phyloP scores from a whole-genome alignment of 2,329 filamentous ascomycete species.

The Thyridium curvatum region DNA sequence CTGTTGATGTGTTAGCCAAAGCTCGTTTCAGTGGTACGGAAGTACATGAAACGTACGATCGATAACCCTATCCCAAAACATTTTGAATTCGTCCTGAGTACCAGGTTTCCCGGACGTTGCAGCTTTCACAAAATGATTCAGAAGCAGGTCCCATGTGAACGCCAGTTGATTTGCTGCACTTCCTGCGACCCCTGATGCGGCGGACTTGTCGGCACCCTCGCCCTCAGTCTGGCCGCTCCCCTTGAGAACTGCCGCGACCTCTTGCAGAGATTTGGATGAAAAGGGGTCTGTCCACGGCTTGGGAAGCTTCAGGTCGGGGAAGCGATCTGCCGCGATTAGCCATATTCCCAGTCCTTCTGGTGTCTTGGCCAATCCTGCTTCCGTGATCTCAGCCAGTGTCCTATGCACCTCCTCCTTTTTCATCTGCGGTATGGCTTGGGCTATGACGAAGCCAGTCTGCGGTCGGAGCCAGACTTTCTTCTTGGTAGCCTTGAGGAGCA shows the following conservation, averaged over 20 bases:
- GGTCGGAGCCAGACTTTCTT: constrained; percentile 86
- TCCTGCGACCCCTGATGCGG: no score
- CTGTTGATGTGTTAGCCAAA: constrained; percentile 34
- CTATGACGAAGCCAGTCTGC: constrained; percentile 79
- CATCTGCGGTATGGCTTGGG: constrained; percentile 63
- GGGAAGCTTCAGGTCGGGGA: constrained; percentile 58
- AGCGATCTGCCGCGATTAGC: constrained; percentile 62
- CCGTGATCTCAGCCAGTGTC: constrained; percentile 56
- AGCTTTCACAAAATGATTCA: constrained; percentile 44
- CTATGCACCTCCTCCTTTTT: constrained; percentile 47
- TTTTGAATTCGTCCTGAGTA: constrained; percentile 45
- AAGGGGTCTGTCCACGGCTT: constrained; percentile 78
- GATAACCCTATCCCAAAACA: constrained; percentile 82
- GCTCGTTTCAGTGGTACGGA: not conserved
- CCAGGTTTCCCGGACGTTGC: constrained; percentile 18
- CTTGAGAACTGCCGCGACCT: constrained; percentile 72
- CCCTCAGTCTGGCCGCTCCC: constrained; percentile 53
- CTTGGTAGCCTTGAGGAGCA: constrained; percentile 66
- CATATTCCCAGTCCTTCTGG: constrained; percentile 88
- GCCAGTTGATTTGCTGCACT: no score
- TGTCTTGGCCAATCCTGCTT: constrained; percentile 63
- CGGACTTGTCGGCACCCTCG: no score
- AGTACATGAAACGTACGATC: constrained; percentile 58
- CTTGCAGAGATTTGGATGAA: constrained; percentile 57
- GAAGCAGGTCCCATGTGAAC: constrained; percentile 79